A percentile compares a stretch with the other conserved stretches of the same genome.
Conservation (phyloP, 352 stramenopile genomes). For the Pythium dissimile region DNA sequence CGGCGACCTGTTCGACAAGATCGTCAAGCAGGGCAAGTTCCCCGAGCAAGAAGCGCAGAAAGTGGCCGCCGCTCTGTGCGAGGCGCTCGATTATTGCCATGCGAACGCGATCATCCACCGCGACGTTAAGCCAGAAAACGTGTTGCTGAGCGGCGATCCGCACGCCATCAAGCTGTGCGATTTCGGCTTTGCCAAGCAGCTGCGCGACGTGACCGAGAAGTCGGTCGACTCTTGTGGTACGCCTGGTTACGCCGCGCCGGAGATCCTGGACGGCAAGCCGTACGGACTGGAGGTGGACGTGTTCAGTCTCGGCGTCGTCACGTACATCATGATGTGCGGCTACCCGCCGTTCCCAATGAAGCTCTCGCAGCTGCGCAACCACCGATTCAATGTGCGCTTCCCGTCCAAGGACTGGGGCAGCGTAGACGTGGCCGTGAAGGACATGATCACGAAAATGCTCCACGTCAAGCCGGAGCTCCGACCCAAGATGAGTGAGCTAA, state of each 20-base stretch:
- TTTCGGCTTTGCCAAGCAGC: constrained; percentile 82
- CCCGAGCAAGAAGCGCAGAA: constrained; percentile 58
- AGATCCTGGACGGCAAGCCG: constrained; percentile 79
- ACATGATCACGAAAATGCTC: constrained; percentile 76
- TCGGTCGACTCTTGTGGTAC: constrained; percentile 82
- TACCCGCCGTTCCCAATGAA: constrained; percentile 90
- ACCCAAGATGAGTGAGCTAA: constrained; percentile 56
- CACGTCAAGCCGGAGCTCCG: constrained; percentile 63
- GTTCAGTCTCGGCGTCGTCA: constrained; percentile 87
- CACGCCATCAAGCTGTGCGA: constrained; percentile 78
- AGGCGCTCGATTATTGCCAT: constrained; percentile 93
- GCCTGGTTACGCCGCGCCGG: constrained; percentile 76
- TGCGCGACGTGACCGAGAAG: constrained; percentile 54
- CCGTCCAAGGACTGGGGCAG: constrained; percentile 76
- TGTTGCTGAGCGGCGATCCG: constrained; percentile 60
- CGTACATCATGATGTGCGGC: constrained; percentile 86
- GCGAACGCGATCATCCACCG: constrained; percentile 81
- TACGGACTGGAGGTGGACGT: constrained; percentile 85
- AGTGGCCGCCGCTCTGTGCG: constrained; percentile 68
- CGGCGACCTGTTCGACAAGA: constrained; percentile 85
- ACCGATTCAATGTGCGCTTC: constrained; percentile 81
- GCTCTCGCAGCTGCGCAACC: constrained; percentile 73
- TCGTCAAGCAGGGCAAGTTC: constrained; percentile 82
- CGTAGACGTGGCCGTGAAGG: constrained; percentile 61
- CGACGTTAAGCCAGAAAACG: constrained; percentile 86